These are phyloP conservation scores for Clitopilus passeckerianus DNA, from an alignment of 768 basidiomycete genomes.

Conservation along the genomic window DNA sequence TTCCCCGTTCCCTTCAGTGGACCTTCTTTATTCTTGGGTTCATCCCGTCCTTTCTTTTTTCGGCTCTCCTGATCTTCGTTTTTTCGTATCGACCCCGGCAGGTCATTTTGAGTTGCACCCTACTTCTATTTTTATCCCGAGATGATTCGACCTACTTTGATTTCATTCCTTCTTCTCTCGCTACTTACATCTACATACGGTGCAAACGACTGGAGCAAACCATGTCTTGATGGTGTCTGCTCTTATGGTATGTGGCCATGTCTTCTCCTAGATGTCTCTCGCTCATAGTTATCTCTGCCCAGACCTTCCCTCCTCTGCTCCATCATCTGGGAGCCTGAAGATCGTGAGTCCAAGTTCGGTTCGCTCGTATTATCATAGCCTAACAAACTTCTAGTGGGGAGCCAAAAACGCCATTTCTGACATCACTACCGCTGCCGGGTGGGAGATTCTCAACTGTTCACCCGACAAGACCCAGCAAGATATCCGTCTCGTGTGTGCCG, in stretches of 20 bases:
- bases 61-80: not conserved
- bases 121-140: not conserved
- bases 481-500: conserved; percentile 42
- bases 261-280: not conserved
- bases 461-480: conserved; percentile 34
- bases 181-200: conserved; percentile 18
- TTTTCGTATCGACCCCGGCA: not conserved
- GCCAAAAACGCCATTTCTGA: conserved; percentile 30
- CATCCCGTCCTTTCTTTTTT: not conserved
- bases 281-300: not conserved
- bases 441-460: conserved; percentile 44
- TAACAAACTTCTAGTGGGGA: conserved; percentile 27
- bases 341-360: conserved; percentile 19
- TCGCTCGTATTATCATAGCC: not conserved
- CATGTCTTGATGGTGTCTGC: conserved; percentile 32
- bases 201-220: conserved; percentile 38
- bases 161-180: conserved; percentile 9
- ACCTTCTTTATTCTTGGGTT: not conserved
- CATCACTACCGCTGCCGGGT: conserved; percentile 45
- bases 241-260: conserved; percentile 23
- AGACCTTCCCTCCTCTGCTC: conserved; percentile 24
- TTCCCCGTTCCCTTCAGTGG: not conserved
- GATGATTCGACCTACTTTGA: conserved; percentile 3
- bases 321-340: conserved; percentile 31
- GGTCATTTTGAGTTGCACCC: not conserved